These are phyloP conservation scores for Nannizziopsis barbatae DNA, from an alignment of 2,329 filamentous ascomycete species.

Conservation along the genomic window DNA sequence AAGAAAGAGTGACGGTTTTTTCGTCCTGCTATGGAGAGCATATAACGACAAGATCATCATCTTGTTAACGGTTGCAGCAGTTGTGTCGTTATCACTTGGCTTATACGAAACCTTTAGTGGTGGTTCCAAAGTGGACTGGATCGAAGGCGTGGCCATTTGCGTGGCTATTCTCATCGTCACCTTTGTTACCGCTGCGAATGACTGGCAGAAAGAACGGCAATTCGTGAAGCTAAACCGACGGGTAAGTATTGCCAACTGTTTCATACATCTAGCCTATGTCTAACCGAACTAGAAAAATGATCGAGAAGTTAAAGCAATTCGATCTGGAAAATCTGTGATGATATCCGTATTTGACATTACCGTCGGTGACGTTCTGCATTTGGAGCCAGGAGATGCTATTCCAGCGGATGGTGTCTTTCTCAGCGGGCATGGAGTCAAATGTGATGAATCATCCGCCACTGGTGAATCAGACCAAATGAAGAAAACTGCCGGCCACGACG, in stretches of 20 bases:
- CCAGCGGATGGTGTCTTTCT: constrained; percentile 62
- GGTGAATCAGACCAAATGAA: constrained; percentile 63
- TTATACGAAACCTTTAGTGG: constrained; percentile 54
- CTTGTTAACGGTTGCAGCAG: constrained; percentile 55
- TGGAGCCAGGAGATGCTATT: constrained; percentile 59
- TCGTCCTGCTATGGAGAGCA: constrained; percentile 54
- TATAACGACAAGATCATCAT: constrained; percentile 67
- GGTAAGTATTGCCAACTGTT: constrained; percentile 19
- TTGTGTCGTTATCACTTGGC: constrained; percentile 57
- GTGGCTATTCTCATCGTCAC: constrained; percentile 56
- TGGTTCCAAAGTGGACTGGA: constrained; percentile 48
- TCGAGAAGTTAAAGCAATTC: constrained; percentile 54
- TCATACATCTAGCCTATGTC: not conserved
- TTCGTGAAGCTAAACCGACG: constrained; percentile 51
- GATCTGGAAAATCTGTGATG: constrained; percentile 53
- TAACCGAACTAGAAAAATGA: constrained; percentile 46
- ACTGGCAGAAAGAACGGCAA: constrained; percentile 58
- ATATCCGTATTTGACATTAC: constrained; percentile 56
- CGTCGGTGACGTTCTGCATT: constrained; percentile 58
- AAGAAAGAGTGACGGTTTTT: constrained; percentile 51
- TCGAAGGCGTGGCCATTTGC: constrained; percentile 56
- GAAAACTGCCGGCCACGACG: constrained; percentile 52
- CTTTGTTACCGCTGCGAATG: constrained; percentile 51
- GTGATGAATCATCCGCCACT: constrained; percentile 62
- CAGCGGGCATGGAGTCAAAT: constrained; percentile 54